Conservation (phyloP, 331 rosid genomes). For the Telfairia occidentalis region DNA sequence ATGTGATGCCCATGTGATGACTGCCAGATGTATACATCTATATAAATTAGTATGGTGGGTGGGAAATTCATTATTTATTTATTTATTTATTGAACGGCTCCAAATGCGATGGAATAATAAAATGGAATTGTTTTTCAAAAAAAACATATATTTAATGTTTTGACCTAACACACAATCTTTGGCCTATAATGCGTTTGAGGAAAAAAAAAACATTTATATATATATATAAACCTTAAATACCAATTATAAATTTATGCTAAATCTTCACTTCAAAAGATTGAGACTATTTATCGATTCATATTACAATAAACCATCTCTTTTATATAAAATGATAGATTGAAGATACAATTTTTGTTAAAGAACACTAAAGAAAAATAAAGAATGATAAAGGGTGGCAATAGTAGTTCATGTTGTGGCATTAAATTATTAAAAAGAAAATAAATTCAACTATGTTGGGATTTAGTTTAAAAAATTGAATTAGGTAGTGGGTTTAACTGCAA, state of each 20-base stretch:
- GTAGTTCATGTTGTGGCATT: background rate
- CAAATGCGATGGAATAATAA: constrained; percentile 15
- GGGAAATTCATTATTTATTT: background rate
- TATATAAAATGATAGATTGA: background rate
- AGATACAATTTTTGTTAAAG: background rate
- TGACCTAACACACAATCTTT: constrained; percentile 17
- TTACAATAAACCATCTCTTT: background rate
- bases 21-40: background rate
- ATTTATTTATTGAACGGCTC: constrained; percentile 18
- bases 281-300: background rate
- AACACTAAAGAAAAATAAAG: background rate
- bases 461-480: background rate
- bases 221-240: background rate
- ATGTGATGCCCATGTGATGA: constrained; percentile 4
- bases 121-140: background rate
- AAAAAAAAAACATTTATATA: background rate
- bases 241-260: background rate
- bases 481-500: background rate
- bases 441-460: background rate
- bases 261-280: background rate
- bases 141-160: background rate
- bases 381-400: background rate
- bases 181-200: background rate
- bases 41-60: background rate
- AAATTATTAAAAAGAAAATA: background rate